phyloP scores from a whole-genome alignment of 164 flowering plant species.

The Hamamelis virginiana region DNA sequence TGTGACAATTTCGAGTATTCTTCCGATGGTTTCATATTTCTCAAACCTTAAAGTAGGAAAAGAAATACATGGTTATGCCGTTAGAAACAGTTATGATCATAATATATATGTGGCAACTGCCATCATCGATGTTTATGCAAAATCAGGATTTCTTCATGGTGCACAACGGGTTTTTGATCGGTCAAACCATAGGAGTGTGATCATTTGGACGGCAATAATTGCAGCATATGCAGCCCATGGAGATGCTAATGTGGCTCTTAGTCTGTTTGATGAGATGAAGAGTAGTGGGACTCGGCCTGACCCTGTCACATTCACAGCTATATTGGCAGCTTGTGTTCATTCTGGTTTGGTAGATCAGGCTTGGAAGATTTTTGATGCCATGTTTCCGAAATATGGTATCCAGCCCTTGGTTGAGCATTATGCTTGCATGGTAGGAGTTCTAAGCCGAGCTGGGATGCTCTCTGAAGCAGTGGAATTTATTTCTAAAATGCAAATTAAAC shows the following conservation, averaged over 20 bases:
- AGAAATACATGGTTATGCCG: conserved; percentile 68
- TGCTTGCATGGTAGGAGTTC: conserved; percentile 84
- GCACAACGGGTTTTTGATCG: conserved; percentile 51
- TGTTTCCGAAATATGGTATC: conserved; percentile 48
- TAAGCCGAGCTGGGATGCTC: conserved; percentile 70
- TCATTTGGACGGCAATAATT: conserved; percentile 84
- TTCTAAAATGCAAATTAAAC: conserved; percentile 64
- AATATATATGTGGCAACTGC: conserved; percentile 70
- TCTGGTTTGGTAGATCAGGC: conserved; percentile 69
- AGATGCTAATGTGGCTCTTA: conserved; percentile 47
- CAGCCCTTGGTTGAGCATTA: conserved; percentile 65
- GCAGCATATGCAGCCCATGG: conserved; percentile 80
- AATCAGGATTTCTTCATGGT: conserved; percentile 58
- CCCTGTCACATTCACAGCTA: conserved; percentile 67
- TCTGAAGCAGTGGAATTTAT: conserved; percentile 63
- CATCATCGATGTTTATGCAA: conserved; percentile 72
- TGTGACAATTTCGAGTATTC: conserved; percentile 67
- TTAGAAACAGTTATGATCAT: conserved; percentile 40
- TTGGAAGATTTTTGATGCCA: conserved; percentile 44
- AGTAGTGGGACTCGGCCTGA: conserved; percentile 55
- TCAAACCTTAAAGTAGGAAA: conserved; percentile 58
- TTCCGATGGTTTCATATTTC: conserved; percentile 58
- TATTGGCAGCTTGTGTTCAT: conserved; percentile 78
- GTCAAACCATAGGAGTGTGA: conserved; percentile 45
- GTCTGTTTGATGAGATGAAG: conserved; percentile 58